Conservation (phyloP, 108 stramenopile genomes). For the Mediolabrus comicus region DNA sequence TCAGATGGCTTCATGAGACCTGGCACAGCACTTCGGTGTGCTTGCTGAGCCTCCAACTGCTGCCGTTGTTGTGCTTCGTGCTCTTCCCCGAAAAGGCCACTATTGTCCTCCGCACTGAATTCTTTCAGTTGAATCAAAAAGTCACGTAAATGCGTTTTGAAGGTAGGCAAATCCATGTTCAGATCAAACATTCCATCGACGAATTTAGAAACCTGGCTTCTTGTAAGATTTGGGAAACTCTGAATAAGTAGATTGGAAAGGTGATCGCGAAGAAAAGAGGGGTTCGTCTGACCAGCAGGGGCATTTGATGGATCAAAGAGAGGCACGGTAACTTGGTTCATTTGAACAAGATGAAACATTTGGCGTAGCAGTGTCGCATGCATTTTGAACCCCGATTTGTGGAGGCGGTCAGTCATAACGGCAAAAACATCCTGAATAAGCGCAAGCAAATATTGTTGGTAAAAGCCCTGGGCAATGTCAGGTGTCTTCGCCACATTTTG, state of each 20-base stretch:
- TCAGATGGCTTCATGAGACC: slow-evolving; percentile 97
- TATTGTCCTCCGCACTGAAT: slow-evolving; percentile 96
- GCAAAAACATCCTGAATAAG: slow-evolving; percentile 98
- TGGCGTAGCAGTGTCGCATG: slow-evolving; percentile 95
- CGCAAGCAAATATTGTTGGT: slow-evolving; percentile 91
- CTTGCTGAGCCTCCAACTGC: slow-evolving; percentile 66
- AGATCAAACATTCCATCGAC: slow-evolving; percentile 97
- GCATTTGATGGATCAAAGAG: slow-evolving; percentile 84
- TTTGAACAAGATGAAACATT: slow-evolving; percentile 95
- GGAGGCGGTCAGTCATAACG: slow-evolving; percentile 98
- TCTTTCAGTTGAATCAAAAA: slow-evolving; percentile 98
- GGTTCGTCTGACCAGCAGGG: slow-evolving; percentile 84
- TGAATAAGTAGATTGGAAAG: slow-evolving; percentile 86
- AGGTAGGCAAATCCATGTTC: slow-evolving; percentile 93
- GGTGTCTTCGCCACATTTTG: slow-evolving; percentile 90
- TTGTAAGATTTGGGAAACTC: slow-evolving; percentile 95
- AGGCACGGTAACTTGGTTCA: slow-evolving; percentile 93
- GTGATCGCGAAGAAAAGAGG: slow-evolving; percentile 89
- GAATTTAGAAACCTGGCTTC: slow-evolving; percentile 88
- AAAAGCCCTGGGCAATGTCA: slow-evolving; percentile 94
- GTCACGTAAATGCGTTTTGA: slow-evolving; percentile 98
- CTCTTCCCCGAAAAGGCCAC: slow-evolving; percentile 93
- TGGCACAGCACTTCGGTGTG: slow-evolving; percentile 91
- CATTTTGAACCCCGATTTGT: slow-evolving; percentile 98
- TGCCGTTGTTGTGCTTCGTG: slow-evolving; percentile 65